phyloP scores from a whole-genome alignment of 805 yeast species.

The Dipodascopsis uninucleata region DNA sequence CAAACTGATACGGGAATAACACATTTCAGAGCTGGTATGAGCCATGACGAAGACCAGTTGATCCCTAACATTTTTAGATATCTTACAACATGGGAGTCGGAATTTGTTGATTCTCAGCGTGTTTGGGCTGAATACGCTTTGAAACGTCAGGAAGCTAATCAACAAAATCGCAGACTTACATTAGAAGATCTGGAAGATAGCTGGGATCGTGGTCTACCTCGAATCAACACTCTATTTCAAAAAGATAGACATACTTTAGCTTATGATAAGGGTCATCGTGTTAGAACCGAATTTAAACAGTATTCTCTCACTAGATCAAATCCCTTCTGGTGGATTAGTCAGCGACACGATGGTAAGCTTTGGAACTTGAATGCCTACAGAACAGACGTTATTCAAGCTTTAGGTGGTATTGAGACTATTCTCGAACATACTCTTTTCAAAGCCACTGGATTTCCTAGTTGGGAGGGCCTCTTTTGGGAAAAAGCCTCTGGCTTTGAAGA shows the following conservation, averaged over 20 bases:
- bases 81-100: conserved; percentile 95
- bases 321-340: conserved; percentile 96
- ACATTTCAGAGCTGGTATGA: conserved; percentile 92
- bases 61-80: conserved; percentile 94
- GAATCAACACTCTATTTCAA: conserved; percentile 91
- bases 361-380: conserved; percentile 93
- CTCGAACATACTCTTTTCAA: conserved; percentile 90
- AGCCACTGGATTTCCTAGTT: conserved; percentile 95
- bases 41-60: conserved; percentile 63
- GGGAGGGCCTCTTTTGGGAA: conserved; percentile 99
- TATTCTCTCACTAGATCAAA: conserved; percentile 67
- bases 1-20: conserved; percentile 94
- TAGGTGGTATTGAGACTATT: conserved; percentile 96
- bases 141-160: conserved; percentile 80
- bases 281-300: conserved; percentile 73
- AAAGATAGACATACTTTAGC: conserved; percentile 93
- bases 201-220: conserved; percentile 97
- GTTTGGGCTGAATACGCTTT: conserved; percentile 98
- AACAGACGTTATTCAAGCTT: conserved; percentile 92
- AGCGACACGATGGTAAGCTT: conserved; percentile 89
- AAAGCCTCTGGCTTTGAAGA: conserved; percentile 97
- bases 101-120: conserved; percentile 85
- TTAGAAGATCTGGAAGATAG: conserved; percentile 90
- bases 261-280: conserved; percentile 88
- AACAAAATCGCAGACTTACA: conserved; percentile 78